A percentile compares a stretch with the other conserved stretches of the same genome.
These are phyloP conservation scores for Cutaneotrichosporon sp. DNA, from an alignment of 1,284 basidiomycete species.

Conservation along the genomic window DNA sequence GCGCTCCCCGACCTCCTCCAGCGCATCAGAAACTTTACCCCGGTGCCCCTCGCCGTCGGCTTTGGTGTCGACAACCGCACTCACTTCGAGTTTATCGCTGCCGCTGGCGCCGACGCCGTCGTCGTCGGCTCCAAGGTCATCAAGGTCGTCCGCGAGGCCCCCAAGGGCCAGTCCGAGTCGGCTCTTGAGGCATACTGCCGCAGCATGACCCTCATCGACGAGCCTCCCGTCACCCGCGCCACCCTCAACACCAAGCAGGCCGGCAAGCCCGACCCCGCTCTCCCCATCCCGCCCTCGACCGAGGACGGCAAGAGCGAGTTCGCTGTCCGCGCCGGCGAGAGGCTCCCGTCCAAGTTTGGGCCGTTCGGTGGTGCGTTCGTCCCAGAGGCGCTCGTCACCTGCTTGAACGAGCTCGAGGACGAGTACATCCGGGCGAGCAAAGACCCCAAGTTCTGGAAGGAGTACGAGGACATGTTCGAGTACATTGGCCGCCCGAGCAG, in stretches of 20 bases:
- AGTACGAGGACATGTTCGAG: conserved; percentile 83
- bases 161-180: conserved; percentile 58
- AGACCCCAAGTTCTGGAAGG: conserved; percentile 91
- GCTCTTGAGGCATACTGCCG: conserved; percentile 75
- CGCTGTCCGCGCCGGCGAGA: conserved; percentile 49
- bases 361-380: conserved; percentile 97
- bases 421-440: conserved; percentile 83
- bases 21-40: conserved; percentile 68
- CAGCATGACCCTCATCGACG: conserved; percentile 66
- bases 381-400: conserved; percentile 90
- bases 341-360: conserved; percentile 83
- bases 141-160: conserved; percentile 68
- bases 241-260: conserved; percentile 39
- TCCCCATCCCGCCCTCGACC: conserved; percentile 46
- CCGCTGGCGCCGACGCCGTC: conserved; percentile 89
- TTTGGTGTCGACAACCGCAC: conserved; percentile 93
- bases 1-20: conserved; percentile 76
- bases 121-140: conserved; percentile 91
- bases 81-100: conserved; percentile 82
- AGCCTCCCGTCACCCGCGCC: conserved; percentile 51
- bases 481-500: conserved; percentile 81
- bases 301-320: conserved; percentile 33
- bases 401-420: conserved; percentile 84
- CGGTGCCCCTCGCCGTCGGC: conserved; percentile 87
- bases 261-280: conserved; percentile 37